Percentiles rank a stretch among this genome's conserved stretches.
phyloP scores from a whole-genome alignment of 2,329 filamentous ascomycete genomes.

The Amauroascus verrucosus region DNA sequence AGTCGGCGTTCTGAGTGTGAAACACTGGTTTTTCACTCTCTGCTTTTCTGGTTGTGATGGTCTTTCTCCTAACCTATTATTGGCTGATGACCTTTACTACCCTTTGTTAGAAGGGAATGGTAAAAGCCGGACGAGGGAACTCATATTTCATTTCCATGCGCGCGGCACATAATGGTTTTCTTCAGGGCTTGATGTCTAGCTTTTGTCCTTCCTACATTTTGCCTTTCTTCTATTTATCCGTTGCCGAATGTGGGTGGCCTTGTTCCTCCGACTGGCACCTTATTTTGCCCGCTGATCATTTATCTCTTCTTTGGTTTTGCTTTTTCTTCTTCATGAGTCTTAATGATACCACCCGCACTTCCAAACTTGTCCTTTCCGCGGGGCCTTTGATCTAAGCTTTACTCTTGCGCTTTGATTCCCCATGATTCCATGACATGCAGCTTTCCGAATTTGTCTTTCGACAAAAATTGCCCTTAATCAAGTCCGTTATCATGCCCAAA shows the following conservation, averaged over 20 bases:
- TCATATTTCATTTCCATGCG: not conserved
- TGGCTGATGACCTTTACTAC: not conserved
- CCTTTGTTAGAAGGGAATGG: not conserved
- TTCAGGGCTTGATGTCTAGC: not conserved
- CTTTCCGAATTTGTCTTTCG: not conserved
- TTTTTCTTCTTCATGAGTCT: conserved; percentile 7
- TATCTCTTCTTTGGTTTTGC: conserved; percentile 7
- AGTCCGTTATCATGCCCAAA: not conserved
- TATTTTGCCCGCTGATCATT: conserved; percentile 10
- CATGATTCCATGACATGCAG: conserved; percentile 6
- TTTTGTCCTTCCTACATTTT: conserved; percentile 17
- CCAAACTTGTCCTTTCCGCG: not conserved
- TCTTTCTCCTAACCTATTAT: not conserved
- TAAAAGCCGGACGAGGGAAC: not conserved
- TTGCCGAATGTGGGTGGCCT: conserved; percentile 3
- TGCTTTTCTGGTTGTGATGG: not conserved
- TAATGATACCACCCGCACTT: conserved; percentile 9
- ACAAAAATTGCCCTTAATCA: not conserved
- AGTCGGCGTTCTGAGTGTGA: not conserved
- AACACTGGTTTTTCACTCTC: not conserved
- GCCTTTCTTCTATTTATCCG: conserved; percentile 14
- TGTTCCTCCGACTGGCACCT: not conserved
- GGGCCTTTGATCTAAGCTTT: not conserved
- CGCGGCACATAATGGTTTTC: not conserved
- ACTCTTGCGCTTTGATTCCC: not conserved